Percentiles rank a stretch among this genome's conserved stretches.
These are phyloP conservation scores for Smallanthus sonchifolius DNA, from an alignment of 129 eudicot genomes.

Conservation along the genomic window DNA sequence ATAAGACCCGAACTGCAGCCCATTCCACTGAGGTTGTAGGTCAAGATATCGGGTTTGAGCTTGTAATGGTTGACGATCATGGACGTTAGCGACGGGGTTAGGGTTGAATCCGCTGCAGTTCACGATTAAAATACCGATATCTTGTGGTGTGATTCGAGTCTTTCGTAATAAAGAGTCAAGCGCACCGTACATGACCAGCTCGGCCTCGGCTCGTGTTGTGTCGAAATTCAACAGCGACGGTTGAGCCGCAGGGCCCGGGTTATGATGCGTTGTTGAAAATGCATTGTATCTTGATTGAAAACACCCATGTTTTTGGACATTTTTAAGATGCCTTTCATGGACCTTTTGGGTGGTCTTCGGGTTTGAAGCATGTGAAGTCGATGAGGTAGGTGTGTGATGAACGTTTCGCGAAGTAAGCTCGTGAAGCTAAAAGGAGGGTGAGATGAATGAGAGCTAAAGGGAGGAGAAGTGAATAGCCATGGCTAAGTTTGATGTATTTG, in stretches of 20 bases:
- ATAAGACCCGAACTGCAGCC: conserved; percentile 14
- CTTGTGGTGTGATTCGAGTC: neutral
- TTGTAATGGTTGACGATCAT: conserved; percentile 7
- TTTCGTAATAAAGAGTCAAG: conserved; percentile 4
- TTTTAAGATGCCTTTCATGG: neutral
- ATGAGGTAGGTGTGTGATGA: conserved; percentile 5
- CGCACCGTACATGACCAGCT: neutral
- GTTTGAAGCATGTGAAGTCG: conserved; percentile 18
- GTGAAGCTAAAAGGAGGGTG: neutral
- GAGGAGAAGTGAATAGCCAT: conserved; percentile 10
- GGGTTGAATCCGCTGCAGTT: conserved; percentile 8
- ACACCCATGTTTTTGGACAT: neutral
- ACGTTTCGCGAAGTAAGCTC: neutral
- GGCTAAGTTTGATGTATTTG: conserved; percentile 10
- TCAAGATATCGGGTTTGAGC: neutral
- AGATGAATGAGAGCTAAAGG: conserved; percentile 11
- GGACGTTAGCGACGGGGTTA: conserved; percentile 9
- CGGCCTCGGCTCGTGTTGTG: neutral
- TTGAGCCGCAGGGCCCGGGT: neutral
- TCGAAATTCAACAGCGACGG: neutral
- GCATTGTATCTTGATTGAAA: conserved; percentile 6
- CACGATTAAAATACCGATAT: conserved; percentile 1
- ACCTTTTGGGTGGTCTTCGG: neutral
- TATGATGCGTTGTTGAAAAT: conserved; percentile 6
- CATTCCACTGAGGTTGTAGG: conserved; percentile 2